Evolutionary conservation across 192 early-diverging fungal genomes (phyloP).

Genomic region (Backusella mclennaniae): DNA sequence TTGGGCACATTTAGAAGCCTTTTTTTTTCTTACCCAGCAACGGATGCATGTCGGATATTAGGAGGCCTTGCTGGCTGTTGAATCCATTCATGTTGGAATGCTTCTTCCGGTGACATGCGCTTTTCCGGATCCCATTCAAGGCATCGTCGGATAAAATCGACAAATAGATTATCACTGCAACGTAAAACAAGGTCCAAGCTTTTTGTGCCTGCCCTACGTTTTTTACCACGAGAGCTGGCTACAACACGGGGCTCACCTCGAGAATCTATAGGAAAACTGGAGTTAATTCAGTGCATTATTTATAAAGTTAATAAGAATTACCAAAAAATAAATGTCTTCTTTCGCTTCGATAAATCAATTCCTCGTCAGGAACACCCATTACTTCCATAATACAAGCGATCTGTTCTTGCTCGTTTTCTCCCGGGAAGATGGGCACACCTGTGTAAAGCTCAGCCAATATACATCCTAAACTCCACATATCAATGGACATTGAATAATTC

Average conservation of each 20-base stretch:
- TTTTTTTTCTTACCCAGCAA: neutral
- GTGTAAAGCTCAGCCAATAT: slow-evolving; percentile 90
- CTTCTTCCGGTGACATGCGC: slow-evolving; percentile 83
- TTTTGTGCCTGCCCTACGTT: slow-evolving; percentile 74
- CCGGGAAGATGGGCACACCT: slow-evolving; percentile 90
- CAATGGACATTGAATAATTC: slow-evolving; percentile 88
- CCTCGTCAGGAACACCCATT: slow-evolving; percentile 72
- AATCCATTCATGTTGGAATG: slow-evolving; percentile 84
- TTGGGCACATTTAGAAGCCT: neutral
- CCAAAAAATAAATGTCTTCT: slow-evolving; percentile 89
- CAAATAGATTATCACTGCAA: slow-evolving; percentile 72
- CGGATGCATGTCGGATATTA: neutral
- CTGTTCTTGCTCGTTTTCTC: slow-evolving; percentile 97
- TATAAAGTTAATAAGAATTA: slow-evolving; percentile 40
- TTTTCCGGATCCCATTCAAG: slow-evolving; percentile 89
- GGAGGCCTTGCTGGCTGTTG: slow-evolving; percentile 5
- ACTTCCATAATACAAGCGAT: slow-evolving; percentile 95
- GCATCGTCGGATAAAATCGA: slow-evolving; percentile 85
- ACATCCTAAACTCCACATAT: slow-evolving; percentile 97
- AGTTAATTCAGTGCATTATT: slow-evolving; percentile 9
- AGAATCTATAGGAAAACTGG: slow-evolving; percentile 28
- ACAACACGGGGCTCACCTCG: slow-evolving; percentile 57
- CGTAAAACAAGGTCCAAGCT: slow-evolving; percentile 72
- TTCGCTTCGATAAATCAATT: slow-evolving; percentile 73
- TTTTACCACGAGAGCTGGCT: slow-evolving; percentile 88